These are phyloP conservation scores for Coprinopsis cinerea DNA, from an alignment of 768 basidiomycete species.

Conservation along the genomic window DNA sequence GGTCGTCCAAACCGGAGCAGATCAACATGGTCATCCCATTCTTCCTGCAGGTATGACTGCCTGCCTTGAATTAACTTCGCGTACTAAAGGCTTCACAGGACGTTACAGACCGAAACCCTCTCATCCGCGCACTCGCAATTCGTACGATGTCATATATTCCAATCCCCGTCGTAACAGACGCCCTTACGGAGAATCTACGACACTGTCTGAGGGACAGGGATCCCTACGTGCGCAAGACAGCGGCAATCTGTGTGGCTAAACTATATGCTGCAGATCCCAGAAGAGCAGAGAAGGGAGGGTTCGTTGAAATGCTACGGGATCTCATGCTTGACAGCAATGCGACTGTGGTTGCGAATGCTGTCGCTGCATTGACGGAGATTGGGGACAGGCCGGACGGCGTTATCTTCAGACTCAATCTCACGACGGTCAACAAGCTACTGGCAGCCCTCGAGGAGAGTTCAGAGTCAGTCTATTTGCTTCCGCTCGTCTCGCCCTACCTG, in stretches of 20 bases:
- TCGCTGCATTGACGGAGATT: constrained; percentile 95
- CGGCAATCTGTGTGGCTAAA: constrained; percentile 96
- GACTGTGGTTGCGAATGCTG: constrained; percentile 95
- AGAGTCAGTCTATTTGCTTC: constrained; percentile 60
- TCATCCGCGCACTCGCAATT: constrained; percentile 94
- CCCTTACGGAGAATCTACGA: constrained; percentile 83
- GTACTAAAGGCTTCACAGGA: constrained; percentile 50
- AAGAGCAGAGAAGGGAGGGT: constrained; percentile 83
- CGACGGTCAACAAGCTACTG: constrained; percentile 84
- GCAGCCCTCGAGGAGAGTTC: constrained; percentile 93
- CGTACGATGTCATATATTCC: constrained; percentile 99
- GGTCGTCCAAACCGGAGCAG: constrained; percentile 81
- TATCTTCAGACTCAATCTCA: constrained; percentile 81
- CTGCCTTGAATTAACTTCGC: constrained; percentile 1
- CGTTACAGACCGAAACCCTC: constrained; percentile 91
- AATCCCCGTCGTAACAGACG: constrained; percentile 79
- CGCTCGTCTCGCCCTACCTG: constrained; percentile 8
- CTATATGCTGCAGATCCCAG: constrained; percentile 85
- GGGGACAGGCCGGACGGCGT: constrained; percentile 94
- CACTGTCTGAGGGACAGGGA: constrained; percentile 92
- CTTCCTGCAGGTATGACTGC: constrained; percentile 68
- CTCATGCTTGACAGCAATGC: constrained; percentile 92
- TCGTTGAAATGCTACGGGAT: constrained; percentile 87
- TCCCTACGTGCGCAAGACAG: constrained; percentile 98
- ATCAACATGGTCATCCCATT: constrained; percentile 87